phyloP scores from a whole-genome alignment of 768 basidiomycete species.

The Kwoniella sp. region DNA sequence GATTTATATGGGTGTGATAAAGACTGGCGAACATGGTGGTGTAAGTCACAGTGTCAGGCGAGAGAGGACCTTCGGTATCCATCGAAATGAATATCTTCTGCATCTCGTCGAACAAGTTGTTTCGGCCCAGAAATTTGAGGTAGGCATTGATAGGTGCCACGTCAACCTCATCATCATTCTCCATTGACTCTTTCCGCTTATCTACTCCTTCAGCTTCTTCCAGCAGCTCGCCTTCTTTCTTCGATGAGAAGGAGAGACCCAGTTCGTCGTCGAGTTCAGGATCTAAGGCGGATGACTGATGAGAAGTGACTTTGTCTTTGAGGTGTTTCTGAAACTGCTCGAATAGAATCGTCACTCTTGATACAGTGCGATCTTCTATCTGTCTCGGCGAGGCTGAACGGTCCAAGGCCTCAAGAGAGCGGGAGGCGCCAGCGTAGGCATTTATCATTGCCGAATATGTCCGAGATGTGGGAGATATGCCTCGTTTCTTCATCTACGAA shows the following conservation, averaged over 20 bases:
- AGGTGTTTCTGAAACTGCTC: constrained; percentile 18
- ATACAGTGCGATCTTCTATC: constrained; percentile 27
- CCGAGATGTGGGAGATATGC: constrained; percentile 43
- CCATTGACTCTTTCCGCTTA: not conserved
- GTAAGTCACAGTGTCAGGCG: constrained; percentile 46
- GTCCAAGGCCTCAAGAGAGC: constrained; percentile 6
- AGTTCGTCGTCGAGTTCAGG: constrained; percentile 12
- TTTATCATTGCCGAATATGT: constrained; percentile 49
- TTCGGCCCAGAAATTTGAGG: constrained; percentile 41
- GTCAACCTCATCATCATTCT: constrained; percentile 20
- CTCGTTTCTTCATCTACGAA: constrained; percentile 53
- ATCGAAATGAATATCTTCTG: constrained; percentile 33
- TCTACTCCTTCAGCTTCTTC: not conserved
- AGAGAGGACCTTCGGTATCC: constrained; percentile 27
- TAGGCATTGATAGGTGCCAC: constrained; percentile 48
- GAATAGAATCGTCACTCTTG: constrained; percentile 36
- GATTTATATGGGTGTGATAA: constrained; percentile 9
- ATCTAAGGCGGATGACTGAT: not conserved
- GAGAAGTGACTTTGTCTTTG: constrained; percentile 7
- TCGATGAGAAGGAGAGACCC: constrained; percentile 2
- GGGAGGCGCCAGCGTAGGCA: constrained; percentile 35
- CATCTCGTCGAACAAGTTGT: constrained; percentile 43
- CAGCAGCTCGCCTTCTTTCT: not conserved
- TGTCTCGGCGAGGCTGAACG: not conserved
- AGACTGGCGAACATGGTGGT: constrained; percentile 39